These are phyloP conservation scores for Forsythia viridissima DNA, from an alignment of 257 asterid genomes.

Conservation along the genomic window DNA sequence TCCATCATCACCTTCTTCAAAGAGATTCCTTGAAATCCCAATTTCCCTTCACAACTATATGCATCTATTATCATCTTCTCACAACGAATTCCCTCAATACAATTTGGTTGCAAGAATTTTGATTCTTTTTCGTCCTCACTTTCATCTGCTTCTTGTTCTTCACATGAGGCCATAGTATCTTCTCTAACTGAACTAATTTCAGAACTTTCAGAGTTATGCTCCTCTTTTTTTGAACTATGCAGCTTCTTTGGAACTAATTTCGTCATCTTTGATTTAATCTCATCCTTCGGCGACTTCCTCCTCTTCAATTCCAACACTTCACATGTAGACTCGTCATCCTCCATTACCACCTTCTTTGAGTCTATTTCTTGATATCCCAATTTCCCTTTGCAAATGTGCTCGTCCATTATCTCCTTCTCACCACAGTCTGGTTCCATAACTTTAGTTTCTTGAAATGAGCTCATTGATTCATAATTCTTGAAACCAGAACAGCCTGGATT, in stretches of 20 bases:
- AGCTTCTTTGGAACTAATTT: constrained; percentile 49
- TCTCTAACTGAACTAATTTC: constrained; percentile 9
- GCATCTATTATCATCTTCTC: constrained; percentile 24
- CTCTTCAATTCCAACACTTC: constrained; percentile 32
- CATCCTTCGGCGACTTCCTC: constrained; percentile 40
- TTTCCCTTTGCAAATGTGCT: constrained; percentile 4
- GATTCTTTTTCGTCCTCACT: not conserved
- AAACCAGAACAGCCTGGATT: constrained; percentile 14
- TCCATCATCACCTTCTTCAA: constrained; percentile 22
- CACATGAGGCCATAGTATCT: not conserved
- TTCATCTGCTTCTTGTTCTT: constrained; percentile 11
- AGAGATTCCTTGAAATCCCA: constrained; percentile 23
- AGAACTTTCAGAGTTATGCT: not conserved
- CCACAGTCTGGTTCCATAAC: constrained; percentile 7
- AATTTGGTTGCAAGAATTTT: constrained; percentile 3
- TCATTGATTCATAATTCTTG: constrained; percentile 10
- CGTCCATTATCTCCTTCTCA: constrained; percentile 25
- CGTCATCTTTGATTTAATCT: constrained; percentile 60
- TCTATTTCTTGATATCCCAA: constrained; percentile 24
- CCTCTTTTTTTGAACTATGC: constrained; percentile 29
- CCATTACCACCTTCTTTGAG: constrained; percentile 21
- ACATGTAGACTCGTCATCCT: constrained; percentile 28
- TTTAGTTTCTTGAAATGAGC: constrained; percentile 28
- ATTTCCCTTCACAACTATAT: constrained; percentile 5
- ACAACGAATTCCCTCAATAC: too few species aligned